Evolutionary conservation across 495 filamentous ascomycete genomes (phyloP).

Genomic region (Corynascus novoguineensis): DNA sequence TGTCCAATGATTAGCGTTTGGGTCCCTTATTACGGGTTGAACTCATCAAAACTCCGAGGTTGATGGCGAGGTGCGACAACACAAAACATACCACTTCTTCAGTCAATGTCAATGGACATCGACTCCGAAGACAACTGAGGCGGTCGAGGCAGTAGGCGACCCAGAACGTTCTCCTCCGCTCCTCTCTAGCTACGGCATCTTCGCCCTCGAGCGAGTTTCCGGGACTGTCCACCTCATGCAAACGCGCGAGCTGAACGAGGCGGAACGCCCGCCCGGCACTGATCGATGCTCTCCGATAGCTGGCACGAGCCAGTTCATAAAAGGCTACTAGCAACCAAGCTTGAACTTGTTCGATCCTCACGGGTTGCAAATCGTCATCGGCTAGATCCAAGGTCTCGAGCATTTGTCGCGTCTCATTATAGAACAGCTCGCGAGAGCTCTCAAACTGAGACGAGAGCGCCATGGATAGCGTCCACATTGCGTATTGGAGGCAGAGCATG

Average conservation of each 20-base stretch:
- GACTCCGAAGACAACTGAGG: constrained; percentile 45
- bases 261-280: constrained; percentile 53
- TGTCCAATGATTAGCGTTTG: background rate
- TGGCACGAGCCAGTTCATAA: constrained; percentile 48
- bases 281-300: constrained; percentile 45
- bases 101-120: constrained; percentile 44
- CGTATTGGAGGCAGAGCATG: constrained; percentile 45
- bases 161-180: constrained; percentile 52
- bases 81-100: constrained; percentile 41
- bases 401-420: constrained; percentile 45
- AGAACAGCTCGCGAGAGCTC: constrained; percentile 41
- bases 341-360: constrained; percentile 45
- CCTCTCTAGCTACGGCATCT: constrained; percentile 37
- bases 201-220: constrained; percentile 19
- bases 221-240: constrained; percentile 46
- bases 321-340: constrained; percentile 51
- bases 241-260: constrained; percentile 44
- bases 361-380: constrained; percentile 22
- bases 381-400: constrained; percentile 37
- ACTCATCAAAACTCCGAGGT: too few relatives aligned
- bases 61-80: background rate
- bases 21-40: too few relatives aligned
- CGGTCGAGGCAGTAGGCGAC: constrained; percentile 52
- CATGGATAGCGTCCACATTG: constrained; percentile 53
- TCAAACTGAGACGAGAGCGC: constrained; percentile 50